Evolutionary conservation across 352 stramenopile genomes (phyloP).

Genomic region (Phytophthora capsici): DNA sequence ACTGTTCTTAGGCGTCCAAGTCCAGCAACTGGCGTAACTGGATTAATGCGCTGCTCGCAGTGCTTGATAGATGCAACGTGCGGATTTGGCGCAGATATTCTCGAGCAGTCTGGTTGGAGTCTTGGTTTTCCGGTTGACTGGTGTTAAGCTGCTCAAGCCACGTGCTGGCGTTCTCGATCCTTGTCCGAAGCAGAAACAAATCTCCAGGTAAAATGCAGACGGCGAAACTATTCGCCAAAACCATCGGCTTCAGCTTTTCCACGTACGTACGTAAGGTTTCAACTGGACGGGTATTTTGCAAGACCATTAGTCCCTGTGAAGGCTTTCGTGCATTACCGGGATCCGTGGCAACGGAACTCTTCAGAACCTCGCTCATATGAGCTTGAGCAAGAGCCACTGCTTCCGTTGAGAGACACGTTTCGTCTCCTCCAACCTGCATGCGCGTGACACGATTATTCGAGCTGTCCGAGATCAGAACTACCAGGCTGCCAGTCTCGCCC

Average conservation of each 20-base stretch:
- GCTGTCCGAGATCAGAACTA: constrained; percentile 31
- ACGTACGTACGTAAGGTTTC: constrained; percentile 22
- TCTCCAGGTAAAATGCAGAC: constrained; percentile 34
- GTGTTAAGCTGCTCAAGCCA: constrained; percentile 27
- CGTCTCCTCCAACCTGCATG: constrained; percentile 26
- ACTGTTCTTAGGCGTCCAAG: constrained; percentile 19
- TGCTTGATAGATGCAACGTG: constrained; percentile 26
- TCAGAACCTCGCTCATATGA: constrained; percentile 5
- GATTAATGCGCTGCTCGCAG: constrained; percentile 21
- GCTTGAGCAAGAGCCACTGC: constrained; percentile 32
- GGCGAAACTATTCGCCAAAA: constrained; percentile 18
- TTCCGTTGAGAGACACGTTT: constrained; percentile 35
- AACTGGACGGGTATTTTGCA: not conserved
- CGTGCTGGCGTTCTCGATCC: constrained; percentile 19
- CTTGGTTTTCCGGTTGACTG: constrained; percentile 1
- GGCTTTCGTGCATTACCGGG: too few species aligned
- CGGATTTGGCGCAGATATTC: constrained; percentile 30
- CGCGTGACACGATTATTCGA: constrained; percentile 29
- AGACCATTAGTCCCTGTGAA: too few species aligned
- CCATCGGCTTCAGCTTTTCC: constrained; percentile 20
- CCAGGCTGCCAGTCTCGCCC: constrained; percentile 20
- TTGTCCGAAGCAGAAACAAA: constrained; percentile 22
- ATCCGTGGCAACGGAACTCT: not conserved
- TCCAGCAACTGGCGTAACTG: constrained; percentile 27
- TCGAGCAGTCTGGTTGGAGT: constrained; percentile 6